phyloP scores from a whole-genome alignment of 495 filamentous ascomycete genomes.

The Durotheca rogersii region DNA sequence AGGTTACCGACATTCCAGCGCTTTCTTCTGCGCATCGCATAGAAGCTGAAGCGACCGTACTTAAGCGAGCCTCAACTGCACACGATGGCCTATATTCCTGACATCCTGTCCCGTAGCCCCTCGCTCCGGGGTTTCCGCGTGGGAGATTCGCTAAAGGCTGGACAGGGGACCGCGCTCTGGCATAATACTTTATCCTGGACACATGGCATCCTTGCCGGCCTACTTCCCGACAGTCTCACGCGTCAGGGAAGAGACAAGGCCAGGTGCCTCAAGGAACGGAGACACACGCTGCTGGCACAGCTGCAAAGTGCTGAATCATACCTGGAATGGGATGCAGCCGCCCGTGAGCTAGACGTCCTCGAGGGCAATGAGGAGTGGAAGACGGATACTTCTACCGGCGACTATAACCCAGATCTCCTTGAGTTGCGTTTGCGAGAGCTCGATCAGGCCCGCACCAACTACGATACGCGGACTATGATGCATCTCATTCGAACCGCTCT shows the following conservation, averaged over 20 bases:
- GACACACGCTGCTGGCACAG: slow-evolving; percentile 61
- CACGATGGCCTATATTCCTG: slow-evolving; percentile 31
- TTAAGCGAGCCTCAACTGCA: slow-evolving; percentile 7
- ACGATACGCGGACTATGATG: slow-evolving; percentile 72
- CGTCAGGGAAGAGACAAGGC: slow-evolving; percentile 54
- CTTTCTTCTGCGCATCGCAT: neutral
- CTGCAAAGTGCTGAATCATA: slow-evolving; percentile 64
- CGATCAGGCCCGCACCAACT: slow-evolving; percentile 70
- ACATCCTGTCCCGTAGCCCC: slow-evolving; percentile 18
- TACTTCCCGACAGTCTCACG: slow-evolving; percentile 54
- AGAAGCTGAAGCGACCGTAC: slow-evolving; percentile 4
- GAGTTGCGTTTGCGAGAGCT: slow-evolving; percentile 67
- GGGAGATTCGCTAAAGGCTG: slow-evolving; percentile 3
- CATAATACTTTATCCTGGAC: slow-evolving; percentile 5
- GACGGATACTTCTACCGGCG: slow-evolving; percentile 46
- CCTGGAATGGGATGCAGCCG: slow-evolving; percentile 65
- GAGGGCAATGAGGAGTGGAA: slow-evolving; percentile 88
- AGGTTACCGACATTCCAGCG: neutral
- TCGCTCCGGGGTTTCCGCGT: slow-evolving; percentile 8
- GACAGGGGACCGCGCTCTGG: neutral
- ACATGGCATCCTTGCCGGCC: slow-evolving; percentile 22
- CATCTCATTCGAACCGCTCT: slow-evolving; percentile 78
- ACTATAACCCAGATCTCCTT: slow-evolving; percentile 72
- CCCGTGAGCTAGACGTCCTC: slow-evolving; percentile 74
- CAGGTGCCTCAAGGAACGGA: slow-evolving; percentile 56